A percentile compares a stretch with the other conserved stretches of the same genome.
Conservation (phyloP, 140 eudicot genomes). For the Cichorium intybus region DNA sequence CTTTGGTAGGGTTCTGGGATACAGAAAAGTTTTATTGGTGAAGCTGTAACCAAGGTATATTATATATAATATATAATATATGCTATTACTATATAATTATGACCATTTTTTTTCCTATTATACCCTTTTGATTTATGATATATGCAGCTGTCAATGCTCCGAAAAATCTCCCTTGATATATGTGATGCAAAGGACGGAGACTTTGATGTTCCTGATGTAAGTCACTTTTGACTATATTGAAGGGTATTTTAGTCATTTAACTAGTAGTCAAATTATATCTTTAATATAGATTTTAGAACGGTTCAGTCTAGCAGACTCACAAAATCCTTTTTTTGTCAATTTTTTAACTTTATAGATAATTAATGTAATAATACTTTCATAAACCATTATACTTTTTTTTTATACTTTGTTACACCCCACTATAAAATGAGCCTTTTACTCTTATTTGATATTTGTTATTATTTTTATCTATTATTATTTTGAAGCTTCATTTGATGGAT, state of each 20-base stretch:
- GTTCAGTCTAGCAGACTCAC: no score
- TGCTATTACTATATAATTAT: background rate
- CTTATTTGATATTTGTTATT: no score
- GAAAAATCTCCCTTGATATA: slow-evolving; percentile 75
- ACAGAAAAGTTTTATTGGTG: slow-evolving; percentile 41
- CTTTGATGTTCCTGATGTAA: slow-evolving; percentile 75
- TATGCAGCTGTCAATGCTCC: slow-evolving; percentile 82
- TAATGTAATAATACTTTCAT: no score
- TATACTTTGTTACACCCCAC: no score
- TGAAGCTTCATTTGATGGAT: background rate
- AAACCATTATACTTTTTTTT: no score
- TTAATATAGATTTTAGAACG: no score
- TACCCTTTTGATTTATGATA: slow-evolving; percentile 17
- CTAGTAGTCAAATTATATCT: background rate
- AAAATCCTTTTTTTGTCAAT: no score
- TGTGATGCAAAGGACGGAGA: slow-evolving; percentile 81
- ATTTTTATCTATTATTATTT: no score
- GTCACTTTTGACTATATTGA: slow-evolving; percentile 3
- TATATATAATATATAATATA: no score
- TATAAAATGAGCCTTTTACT: no score
- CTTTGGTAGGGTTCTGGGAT: slow-evolving; percentile 75
- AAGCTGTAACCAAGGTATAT: slow-evolving; percentile 62
- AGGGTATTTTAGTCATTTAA: background rate
- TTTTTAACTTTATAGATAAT: no score
- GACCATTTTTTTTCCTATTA: slow-evolving; percentile 1